Base-by-base conservation (phyloP, 352 stramenopile genomes). In the Vaucheria bursata region DNA sequence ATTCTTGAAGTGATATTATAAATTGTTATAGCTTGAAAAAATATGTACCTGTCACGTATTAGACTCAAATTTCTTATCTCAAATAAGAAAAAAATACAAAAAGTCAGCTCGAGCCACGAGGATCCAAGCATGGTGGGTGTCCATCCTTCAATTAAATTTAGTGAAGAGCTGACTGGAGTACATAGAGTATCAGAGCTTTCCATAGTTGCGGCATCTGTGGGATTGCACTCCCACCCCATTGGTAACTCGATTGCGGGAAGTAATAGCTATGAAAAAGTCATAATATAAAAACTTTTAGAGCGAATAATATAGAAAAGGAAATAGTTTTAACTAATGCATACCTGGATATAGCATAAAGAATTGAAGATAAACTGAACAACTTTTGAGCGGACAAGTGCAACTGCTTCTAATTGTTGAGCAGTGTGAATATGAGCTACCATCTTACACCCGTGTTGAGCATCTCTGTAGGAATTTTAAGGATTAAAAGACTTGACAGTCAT, bases 101-200 rank as follows among this genome's bases (percentile, higher is more conserved):
- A 33, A 18, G 39, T 25, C 53, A 68, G 40, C 75, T 81, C 75
- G 31, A 81, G 35, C 66, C 66, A 81, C 67, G 74, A 77, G 8
- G 75, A 77, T 31, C 67, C 75, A 0, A 81, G 75, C 35, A 59
- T 31, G 0, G 75, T 81, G n/a, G 75, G 75, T 32, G 69, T 25
- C 75, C 66, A 77, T 8, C 75, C 74, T 64, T 33, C 70, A 53
- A 75, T 37, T 7, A 2, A 7, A 2, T 2, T 34, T 34, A 68
- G 53, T 34, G 53, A 2, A 7, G 34, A 31, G 2, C 53, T 34
- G 53, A 37, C 53, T 25, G 25, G 45, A 12, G 12, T 25, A 59
- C 45, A 59, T 2, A 8, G 8, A 31, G 37, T 34, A 2, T 2
- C 2, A 7, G 2, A 2, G 8, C 37, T 34, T 2, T 7, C 2